Evolutionary conservation across 2,329 filamentous ascomycete species (phyloP).

Genomic region (Calonectria pseudoreteaudii): DNA sequence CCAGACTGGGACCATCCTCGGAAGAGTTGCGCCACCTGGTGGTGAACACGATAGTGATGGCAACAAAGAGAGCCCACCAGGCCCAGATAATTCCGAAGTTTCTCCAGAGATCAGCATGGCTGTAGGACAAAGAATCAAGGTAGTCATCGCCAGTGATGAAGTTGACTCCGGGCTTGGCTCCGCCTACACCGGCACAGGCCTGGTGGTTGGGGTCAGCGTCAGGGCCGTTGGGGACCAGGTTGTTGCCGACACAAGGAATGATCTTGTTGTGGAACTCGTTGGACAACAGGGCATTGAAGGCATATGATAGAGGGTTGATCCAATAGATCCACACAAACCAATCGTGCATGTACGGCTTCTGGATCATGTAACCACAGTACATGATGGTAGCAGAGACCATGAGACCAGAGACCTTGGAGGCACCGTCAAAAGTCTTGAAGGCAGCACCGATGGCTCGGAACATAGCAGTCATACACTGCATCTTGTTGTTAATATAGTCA

Average conservation of each 20-base stretch:
- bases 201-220: slow-evolving; percentile 59
- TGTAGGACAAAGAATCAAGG: slow-evolving; percentile 65
- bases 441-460: slow-evolving; percentile 68
- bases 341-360: slow-evolving; percentile 70
- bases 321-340: slow-evolving; percentile 75
- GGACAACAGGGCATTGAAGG: slow-evolving; percentile 74
- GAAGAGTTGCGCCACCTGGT: slow-evolving; percentile 65
- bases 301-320: slow-evolving; percentile 77
- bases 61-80: slow-evolving; percentile 71
- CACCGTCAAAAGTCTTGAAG: slow-evolving; percentile 68
- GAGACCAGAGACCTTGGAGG: slow-evolving; percentile 67
- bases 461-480: slow-evolving; percentile 66
- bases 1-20: slow-evolving; percentile 64
- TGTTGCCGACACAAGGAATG: slow-evolving; percentile 61
- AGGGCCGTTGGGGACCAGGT: slow-evolving; percentile 63
- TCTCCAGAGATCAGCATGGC: slow-evolving; percentile 64
- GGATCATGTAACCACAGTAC: slow-evolving; percentile 74
- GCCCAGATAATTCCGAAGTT: slow-evolving; percentile 73
- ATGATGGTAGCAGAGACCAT: slow-evolving; percentile 65
- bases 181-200: slow-evolving; percentile 69
- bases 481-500: slow-evolving; percentile 4
- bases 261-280: slow-evolving; percentile 76
- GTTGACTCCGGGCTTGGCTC: slow-evolving; percentile 61
- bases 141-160: slow-evolving; percentile 70
- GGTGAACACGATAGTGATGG: slow-evolving; percentile 69